Evolutionary conservation across 2,329 filamentous ascomycete species (phyloP).

Genomic region (Penicillium sp.): DNA sequence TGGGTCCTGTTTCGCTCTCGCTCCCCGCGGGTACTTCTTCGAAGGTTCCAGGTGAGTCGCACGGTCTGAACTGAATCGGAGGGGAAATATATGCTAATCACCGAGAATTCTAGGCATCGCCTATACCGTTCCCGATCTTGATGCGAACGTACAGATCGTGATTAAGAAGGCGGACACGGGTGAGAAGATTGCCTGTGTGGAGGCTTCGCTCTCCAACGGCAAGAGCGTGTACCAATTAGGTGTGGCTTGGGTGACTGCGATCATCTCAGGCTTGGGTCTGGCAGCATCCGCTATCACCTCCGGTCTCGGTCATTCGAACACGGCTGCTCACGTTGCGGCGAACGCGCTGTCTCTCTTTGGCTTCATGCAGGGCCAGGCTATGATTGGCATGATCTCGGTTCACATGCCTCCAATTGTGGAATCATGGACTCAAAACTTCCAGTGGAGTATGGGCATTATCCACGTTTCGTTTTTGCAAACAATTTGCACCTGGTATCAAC

Average conservation of each 20-base stretch:
- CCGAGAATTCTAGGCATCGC: conserved; percentile 57
- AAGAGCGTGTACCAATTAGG: conserved; percentile 87
- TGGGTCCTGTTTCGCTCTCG: conserved; percentile 67
- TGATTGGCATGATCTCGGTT: conserved; percentile 82
- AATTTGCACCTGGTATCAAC: conserved; percentile 94
- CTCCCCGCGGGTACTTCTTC: conserved; percentile 60
- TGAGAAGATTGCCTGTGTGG: conserved; percentile 76
- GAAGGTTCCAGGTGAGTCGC: conserved; percentile 63
- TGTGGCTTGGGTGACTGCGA: conserved; percentile 85
- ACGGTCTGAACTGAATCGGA: background rate
- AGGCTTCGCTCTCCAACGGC: conserved; percentile 84
- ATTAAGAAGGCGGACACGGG: conserved; percentile 71
- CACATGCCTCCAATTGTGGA: conserved; percentile 82
- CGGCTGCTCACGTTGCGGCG: conserved; percentile 89
- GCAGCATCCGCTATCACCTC: conserved; percentile 86
- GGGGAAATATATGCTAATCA: background rate
- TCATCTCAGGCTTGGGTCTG: conserved; percentile 82
- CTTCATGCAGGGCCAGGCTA: conserved; percentile 93
- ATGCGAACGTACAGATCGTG: conserved; percentile 78
- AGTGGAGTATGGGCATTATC: conserved; percentile 98
- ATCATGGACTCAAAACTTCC: conserved; percentile 96
- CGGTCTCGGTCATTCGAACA: conserved; percentile 88
- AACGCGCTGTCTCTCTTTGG: conserved; percentile 92
- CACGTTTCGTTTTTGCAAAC: conserved; percentile 81
- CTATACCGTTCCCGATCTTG: conserved; percentile 87